These are phyloP conservation scores for Debaryomycetaceae sp. DNA, from an alignment of 1,139 yeast species.

Conservation along the genomic window DNA sequence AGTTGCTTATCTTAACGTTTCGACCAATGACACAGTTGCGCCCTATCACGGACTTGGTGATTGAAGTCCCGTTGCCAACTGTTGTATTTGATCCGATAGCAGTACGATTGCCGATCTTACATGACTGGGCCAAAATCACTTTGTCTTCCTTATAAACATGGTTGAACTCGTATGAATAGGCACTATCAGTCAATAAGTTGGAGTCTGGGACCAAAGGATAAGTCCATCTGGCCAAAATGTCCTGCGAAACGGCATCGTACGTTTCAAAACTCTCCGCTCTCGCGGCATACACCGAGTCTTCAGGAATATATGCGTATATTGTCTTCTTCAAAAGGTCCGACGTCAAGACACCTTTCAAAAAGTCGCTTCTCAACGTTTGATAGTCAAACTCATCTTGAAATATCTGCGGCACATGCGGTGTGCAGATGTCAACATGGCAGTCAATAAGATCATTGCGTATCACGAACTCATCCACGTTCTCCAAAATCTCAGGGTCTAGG, in stretches of 20 bases:
- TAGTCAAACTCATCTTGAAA: constrained; percentile 96
- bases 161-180: constrained; percentile 75
- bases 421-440: constrained; percentile 93
- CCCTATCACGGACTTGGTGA: constrained; percentile 76
- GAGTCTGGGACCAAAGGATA: constrained; percentile 91
- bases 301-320: constrained; percentile 78
- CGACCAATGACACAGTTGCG: constrained; percentile 81
- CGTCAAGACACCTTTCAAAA: constrained; percentile 84
- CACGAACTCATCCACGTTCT: constrained; percentile 71
- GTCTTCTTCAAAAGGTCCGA: constrained; percentile 89
- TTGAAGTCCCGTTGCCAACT: constrained; percentile 55
- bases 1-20: constrained; percentile 63
- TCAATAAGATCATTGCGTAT: constrained; percentile 91
- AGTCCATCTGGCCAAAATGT: constrained; percentile 84
- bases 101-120: constrained; percentile 72
- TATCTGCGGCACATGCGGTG: constrained; percentile 92
- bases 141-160: constrained; percentile 84
- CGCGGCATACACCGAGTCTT: constrained; percentile 77
- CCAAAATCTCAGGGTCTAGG: constrained; percentile 82
- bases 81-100: constrained; percentile 73
- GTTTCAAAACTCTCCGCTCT: constrained; percentile 94
- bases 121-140: constrained; percentile 88
- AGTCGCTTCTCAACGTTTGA: constrained; percentile 80
- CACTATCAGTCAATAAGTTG: constrained; percentile 66
- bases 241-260: constrained; percentile 89